Evolutionary conservation across 352 stramenopile species (phyloP).

Genomic region (Paralagenidium karlingii): DNA sequence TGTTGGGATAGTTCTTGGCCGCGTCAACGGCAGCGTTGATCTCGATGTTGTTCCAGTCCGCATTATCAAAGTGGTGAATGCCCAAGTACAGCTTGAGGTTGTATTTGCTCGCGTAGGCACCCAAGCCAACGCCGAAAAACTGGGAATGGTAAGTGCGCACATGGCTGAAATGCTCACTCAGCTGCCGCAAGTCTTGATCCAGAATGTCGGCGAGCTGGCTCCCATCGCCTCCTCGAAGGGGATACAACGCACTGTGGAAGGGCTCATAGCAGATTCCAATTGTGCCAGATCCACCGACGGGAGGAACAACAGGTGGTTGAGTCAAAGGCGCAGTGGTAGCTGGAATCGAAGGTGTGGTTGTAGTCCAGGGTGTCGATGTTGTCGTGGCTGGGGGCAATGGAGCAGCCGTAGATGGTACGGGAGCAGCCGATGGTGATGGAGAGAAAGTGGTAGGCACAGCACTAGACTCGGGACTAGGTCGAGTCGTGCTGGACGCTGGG

Average conservation of each 20-base stretch:
- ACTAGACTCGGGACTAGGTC: no score
- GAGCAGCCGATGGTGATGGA: no score
- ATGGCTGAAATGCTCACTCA: conserved; percentile 27
- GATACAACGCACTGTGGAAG: conserved; percentile 40
- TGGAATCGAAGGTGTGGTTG: no score
- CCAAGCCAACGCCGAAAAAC: conserved; percentile 28
- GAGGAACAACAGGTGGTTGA: no score
- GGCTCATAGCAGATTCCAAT: conserved; percentile 24
- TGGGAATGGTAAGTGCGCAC: conserved; percentile 52
- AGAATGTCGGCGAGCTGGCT: conserved; percentile 12
- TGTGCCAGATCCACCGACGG: no score
- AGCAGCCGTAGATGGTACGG: no score
- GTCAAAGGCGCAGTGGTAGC: no score
- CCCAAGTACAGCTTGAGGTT: conserved; percentile 41
- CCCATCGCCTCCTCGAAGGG: conserved; percentile 10
- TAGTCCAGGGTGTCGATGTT: no score
- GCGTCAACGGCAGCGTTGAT: conserved; percentile 23
- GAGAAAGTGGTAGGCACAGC: no score
- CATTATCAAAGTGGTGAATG: conserved; percentile 28
- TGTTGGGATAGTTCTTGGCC: conserved; percentile 24
- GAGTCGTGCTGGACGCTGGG: no score
- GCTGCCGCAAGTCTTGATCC: conserved; percentile 27
- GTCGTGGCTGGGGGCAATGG: no score
- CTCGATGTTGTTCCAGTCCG: conserved; percentile 27
- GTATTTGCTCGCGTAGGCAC: conserved; percentile 27